Evolutionary conservation across 352 stramenopile species (phyloP).

Genomic region (Pelagophyceae sp.): DNA sequence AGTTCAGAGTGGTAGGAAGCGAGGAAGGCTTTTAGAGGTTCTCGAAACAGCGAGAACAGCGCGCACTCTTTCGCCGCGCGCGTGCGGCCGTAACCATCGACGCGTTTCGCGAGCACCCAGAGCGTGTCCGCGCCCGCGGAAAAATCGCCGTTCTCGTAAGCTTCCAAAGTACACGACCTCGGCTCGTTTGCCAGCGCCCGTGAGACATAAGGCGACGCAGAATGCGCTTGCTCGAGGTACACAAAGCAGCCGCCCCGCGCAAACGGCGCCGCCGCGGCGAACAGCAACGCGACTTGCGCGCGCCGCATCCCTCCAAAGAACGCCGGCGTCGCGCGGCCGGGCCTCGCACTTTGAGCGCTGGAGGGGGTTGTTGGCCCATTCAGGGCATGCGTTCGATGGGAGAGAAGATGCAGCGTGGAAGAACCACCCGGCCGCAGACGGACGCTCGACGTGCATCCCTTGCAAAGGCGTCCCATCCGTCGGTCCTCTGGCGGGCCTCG

Average conservation of each 20-base stretch:
- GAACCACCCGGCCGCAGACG: no score
- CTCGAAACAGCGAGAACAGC: not conserved
- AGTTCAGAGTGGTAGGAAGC: not conserved
- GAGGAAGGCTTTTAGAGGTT: not conserved
- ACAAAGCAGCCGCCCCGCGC: not conserved
- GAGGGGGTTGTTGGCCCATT: no score
- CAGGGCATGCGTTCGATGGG: no score
- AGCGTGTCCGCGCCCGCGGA: not conserved
- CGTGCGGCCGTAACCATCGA: not conserved
- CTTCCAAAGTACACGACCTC: not conserved
- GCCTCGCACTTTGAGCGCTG: no score
- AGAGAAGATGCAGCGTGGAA: no score
- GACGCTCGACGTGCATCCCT: no score
- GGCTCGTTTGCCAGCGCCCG: not conserved
- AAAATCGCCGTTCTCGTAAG: not conserved
- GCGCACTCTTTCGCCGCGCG: not conserved
- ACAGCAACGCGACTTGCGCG: not conserved
- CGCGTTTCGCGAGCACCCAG: not conserved
- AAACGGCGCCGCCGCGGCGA: not conserved
- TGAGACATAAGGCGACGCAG: not conserved
- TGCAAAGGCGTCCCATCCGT: no score
- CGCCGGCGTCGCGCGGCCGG: no score
- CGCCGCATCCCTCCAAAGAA: not conserved
- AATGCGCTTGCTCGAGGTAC: not conserved
- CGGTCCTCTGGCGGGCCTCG: no score